Evolutionary conservation across 2,329 filamentous ascomycete genomes (phyloP).

Genomic region (Epichloe brachyelytri): DNA sequence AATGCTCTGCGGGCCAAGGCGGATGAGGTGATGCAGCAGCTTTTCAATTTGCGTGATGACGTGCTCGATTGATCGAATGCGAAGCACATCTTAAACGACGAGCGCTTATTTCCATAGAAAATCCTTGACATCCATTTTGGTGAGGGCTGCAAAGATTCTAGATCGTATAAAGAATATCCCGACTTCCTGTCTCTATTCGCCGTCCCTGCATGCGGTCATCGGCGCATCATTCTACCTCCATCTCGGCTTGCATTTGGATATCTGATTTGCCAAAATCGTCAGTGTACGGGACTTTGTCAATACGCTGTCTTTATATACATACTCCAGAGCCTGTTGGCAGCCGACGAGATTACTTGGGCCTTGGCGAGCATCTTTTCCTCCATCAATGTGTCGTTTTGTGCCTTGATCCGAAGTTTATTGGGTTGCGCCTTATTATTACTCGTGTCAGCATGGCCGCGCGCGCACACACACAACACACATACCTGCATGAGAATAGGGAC

Average conservation of each 20-base stretch:
- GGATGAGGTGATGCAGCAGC: constrained; percentile 61
- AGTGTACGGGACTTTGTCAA: neutral
- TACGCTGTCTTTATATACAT: constrained; percentile 17
- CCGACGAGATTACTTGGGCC: constrained; percentile 53
- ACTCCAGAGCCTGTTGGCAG: constrained; percentile 60
- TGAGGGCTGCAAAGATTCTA: neutral
- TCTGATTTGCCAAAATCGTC: constrained; percentile 18
- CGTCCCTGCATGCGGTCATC: neutral
- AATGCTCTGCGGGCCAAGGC: constrained; percentile 62
- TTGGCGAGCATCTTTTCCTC: constrained; percentile 52
- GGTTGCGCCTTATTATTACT: constrained; percentile 43
- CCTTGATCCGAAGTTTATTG: constrained; percentile 45
- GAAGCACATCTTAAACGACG: neutral
- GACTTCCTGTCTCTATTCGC: neutral
- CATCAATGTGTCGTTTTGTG: constrained; percentile 43
- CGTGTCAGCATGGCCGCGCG: constrained; percentile 1
- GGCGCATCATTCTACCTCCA: constrained; percentile 27
- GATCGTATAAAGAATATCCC: neutral
- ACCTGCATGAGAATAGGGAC: constrained; percentile 62
- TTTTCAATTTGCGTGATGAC: constrained; percentile 67
- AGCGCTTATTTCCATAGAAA: too few species aligned
- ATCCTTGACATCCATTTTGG: too few species aligned
- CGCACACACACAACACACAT: constrained; percentile 8
- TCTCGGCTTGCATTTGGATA: constrained; percentile 36
- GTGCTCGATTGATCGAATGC: constrained; percentile 34